A percentile compares a stretch with the other conserved stretches of the same genome.
Conservation (phyloP, 2,329 filamentous ascomycete genomes). For the Penicillium sp. region DNA sequence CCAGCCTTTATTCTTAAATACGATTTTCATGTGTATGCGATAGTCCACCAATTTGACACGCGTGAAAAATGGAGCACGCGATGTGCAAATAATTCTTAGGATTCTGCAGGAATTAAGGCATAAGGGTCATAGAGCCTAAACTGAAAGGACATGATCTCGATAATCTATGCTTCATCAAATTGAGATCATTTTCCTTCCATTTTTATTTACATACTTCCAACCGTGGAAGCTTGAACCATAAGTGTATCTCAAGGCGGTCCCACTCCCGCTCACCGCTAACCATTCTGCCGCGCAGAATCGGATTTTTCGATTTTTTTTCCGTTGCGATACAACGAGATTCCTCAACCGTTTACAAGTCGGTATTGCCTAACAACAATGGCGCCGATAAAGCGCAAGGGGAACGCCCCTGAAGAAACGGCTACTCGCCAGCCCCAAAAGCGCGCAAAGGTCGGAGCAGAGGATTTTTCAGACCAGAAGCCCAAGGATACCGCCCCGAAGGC, state of each 20-base stretch:
- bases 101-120: no score
- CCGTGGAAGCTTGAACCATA: background rate
- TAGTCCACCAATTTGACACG: no score
- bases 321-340: slow-evolving; percentile 29
- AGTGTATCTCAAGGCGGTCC: slow-evolving; percentile 8
- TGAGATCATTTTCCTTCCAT: no score
- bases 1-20: background rate
- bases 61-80: no score
- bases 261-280: slow-evolving; percentile 12
- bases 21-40: no score
- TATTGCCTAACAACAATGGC: slow-evolving; percentile 38
- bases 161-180: no score
- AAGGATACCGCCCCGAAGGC: slow-evolving; percentile 31
- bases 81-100: no score
- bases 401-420: slow-evolving; percentile 36
- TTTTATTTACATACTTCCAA: no score
- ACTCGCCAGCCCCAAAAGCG: slow-evolving; percentile 42
- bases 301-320: slow-evolving; percentile 28
- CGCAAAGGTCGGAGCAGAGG: slow-evolving; percentile 40
- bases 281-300: slow-evolving; percentile 22
- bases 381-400: slow-evolving; percentile 48
- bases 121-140: no score
- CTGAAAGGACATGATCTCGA: no score
- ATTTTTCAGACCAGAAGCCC: slow-evolving; percentile 33
- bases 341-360: slow-evolving; percentile 25